phyloP scores from a whole-genome alignment of 2,329 filamentous ascomycete species.

The Grosmannia penicillata region DNA sequence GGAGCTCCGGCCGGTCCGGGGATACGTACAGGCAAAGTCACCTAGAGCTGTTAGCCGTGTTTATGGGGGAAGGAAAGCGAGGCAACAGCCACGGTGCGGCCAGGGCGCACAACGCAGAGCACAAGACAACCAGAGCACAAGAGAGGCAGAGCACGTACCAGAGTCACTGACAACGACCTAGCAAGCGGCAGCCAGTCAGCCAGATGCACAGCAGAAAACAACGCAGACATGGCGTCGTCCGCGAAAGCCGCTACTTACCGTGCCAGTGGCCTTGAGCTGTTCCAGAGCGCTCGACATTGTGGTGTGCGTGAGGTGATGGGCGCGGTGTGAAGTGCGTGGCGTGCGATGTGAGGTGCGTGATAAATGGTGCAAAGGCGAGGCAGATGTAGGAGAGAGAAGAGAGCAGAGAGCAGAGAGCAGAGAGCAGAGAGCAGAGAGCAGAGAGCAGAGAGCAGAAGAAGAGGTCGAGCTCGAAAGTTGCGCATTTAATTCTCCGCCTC shows the following conservation, averaged over 20 bases:
- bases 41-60: constrained; percentile 28
- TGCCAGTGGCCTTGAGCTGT: constrained; percentile 93
- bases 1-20: not conserved
- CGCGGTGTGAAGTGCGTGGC: not conserved
- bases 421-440: no score
- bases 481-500: no score
- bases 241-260: constrained; percentile 50
- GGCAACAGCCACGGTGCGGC: no score
- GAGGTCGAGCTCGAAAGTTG: no score
- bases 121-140: not conserved
- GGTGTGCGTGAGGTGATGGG: not conserved
- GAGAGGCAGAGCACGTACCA: constrained; percentile 40
- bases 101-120: no score
- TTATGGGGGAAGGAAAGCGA: no score
- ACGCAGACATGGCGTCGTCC: not conserved
- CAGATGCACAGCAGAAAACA: not conserved
- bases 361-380: not conserved
- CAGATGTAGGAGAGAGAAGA: not conserved
- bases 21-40: constrained; percentile 61
- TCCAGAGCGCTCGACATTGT: constrained; percentile 82
- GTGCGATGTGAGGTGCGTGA: not conserved
- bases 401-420: not conserved
- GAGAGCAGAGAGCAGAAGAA: no score
- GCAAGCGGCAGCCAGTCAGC: constrained; percentile 11
- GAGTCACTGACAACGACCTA: constrained; percentile 95